Evolutionary conservation across 768 basidiomycete species (phyloP), one percentile per base, ranked within the genome.

Genomic region (Naganishia onofrii): DNA sequence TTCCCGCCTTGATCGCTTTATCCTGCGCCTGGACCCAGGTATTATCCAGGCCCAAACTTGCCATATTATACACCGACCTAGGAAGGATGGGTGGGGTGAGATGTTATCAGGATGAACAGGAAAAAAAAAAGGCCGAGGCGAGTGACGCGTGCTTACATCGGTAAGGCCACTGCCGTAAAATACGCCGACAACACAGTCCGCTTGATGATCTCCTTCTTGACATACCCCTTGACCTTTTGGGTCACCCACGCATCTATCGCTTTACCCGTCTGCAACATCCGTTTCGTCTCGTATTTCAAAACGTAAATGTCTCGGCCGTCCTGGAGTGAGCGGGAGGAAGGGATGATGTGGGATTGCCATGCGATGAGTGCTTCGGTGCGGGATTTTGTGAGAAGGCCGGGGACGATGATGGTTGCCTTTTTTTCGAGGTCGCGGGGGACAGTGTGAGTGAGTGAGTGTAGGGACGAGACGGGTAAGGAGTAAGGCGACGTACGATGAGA

Each of bases 1-100:
- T 66, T 10, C 84, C 84, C 0, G 84, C 84, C 69, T 84, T 84
- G 63, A 76, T 76, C 0, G 84, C 82, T 42, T 82, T 77, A 70
- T 85, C 84, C 72, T 81, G 76, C n/a, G 74, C 74, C 52, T 79
- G 78, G 57, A 78, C 77, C 76, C 78, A 80, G 2, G 77, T 76
- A 63, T 82, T 82, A 64, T 82, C 81, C 23, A 81, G 72, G 0
- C 73, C 68, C 74, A 78, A 78, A 0, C 77, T 76, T 1, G 81
- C 79, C 77, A 80, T 78, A 15, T 69, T 71, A 71, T 82, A 80
- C 0, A 77, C 77, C 9, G 77, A 75, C 67, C 79, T 80, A 38
- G 0, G 29, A 15, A 5, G 32, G 31, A 31, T 17, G n/a, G n/a
- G n/a, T n/a, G n/a, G n/a, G n/a, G 32, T 32, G 36, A 36, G 36